Base-by-base conservation (phyloP, 176 grass and related monocot species). In the Neostapfia colusana region DNA sequence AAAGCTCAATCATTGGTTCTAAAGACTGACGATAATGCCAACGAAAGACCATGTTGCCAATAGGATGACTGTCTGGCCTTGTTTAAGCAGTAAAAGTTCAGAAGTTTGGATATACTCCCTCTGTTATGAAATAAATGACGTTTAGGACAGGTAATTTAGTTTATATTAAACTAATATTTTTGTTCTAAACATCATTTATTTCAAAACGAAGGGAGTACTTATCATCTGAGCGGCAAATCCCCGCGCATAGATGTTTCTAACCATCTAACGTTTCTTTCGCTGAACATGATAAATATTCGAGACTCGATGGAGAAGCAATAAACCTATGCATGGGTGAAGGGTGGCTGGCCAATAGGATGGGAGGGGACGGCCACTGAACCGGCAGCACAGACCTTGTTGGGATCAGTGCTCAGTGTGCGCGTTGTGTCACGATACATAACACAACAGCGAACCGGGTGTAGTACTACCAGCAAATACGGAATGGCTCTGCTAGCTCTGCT, bases 1-100 rank as follows among this genome's bases (percentile, higher is more conserved):
- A 71, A 17, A 73, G 18, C 5, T 36, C 8, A 73, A 81, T 62
- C 63, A 81, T 81, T 81, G 43, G 53, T 51, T 61, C 20, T 78
- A 37, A 44, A 75, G 10, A 67, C 34, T 18, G 65, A 56, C 37
- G 66, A 40, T 73, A 23, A 40, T 73, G 70, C 70, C 7, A 23
- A 35, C 10, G 70, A 40, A 40, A 57, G 49, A 39, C 18, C 12
- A 59, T 67, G 40, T 15, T 31, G 51, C 62, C 53, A 31, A 66
- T 73, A 34, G 49, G 50, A 16, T 40, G 38, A 4, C 48, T 74
- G 59, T 14, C 58, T 57, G 18, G 2, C 31, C 0, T 18, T 44
- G 17, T 34, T 53, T 2, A 2, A 8, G 3, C 31, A 31, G 31
- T 48, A 5, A 16, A 39, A 41, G 58, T 17, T 65, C 69, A 60